Evolutionary conservation across 2,329 filamentous ascomycete species (phyloP).

Genomic region (Diplodia intermedia): DNA sequence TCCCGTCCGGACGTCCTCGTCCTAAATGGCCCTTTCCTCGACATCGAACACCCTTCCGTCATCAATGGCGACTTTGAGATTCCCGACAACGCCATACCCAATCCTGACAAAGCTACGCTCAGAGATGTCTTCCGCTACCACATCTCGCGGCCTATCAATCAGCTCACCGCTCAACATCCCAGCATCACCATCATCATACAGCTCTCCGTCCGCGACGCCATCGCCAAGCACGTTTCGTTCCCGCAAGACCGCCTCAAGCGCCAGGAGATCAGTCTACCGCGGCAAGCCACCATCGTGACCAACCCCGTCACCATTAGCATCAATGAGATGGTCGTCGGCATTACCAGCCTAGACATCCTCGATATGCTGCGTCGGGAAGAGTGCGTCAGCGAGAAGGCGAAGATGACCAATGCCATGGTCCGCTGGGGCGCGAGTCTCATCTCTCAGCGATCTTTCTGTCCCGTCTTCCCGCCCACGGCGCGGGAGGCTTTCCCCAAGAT

Average conservation of each 20-base stretch:
- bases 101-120: conserved; percentile 78
- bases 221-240: conserved; percentile 86
- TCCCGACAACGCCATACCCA: conserved; percentile 48
- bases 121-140: conserved; percentile 82
- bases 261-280: conserved; percentile 77
- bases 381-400: conserved; percentile 62
- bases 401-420: conserved; percentile 68
- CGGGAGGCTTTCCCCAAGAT: conserved; percentile 66
- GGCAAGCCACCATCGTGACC: conserved; percentile 76
- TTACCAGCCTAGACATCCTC: conserved; percentile 83
- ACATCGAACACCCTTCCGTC: conserved; percentile 87
- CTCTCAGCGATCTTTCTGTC: conserved; percentile 90
- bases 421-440: conserved; percentile 79
- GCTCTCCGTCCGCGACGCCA: conserved; percentile 81
- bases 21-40: conserved; percentile 86
- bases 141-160: conserved; percentile 75
- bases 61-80: conserved; percentile 61
- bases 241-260: conserved; percentile 75
- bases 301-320: conserved; percentile 90
- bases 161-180: conserved; percentile 73
- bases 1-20: conserved; percentile 79
- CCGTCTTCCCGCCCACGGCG: conserved; percentile 81
- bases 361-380: conserved; percentile 83
- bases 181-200: conserved; percentile 80
- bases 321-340: conserved; percentile 83